A percentile compares a stretch with the other conserved stretches of the same genome.
These are phyloP conservation scores for Glaciozyma martinii DNA, from an alignment of 768 basidiomycete species.

Conservation along the genomic window DNA sequence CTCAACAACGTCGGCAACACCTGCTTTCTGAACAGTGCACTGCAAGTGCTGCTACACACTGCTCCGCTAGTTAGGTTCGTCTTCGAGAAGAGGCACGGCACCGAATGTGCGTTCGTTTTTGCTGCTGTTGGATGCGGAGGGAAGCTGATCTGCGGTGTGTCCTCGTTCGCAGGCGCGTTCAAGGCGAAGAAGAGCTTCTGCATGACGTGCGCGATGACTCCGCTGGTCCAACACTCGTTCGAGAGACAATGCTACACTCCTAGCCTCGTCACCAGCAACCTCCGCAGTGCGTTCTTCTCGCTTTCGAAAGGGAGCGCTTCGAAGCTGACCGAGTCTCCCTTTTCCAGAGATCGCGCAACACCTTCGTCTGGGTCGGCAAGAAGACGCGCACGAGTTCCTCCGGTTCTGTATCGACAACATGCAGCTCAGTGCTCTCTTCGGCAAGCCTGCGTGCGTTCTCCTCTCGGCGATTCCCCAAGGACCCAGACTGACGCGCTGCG, in stretches of 20 bases:
- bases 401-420: slow-evolving; percentile 85
- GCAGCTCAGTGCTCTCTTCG: slow-evolving; percentile 72
- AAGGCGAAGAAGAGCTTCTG: slow-evolving; percentile 50
- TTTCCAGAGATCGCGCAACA: slow-evolving; percentile 74
- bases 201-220: slow-evolving; percentile 63
- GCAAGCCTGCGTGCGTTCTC: slow-evolving; percentile 43
- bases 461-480: background rate
- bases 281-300: slow-evolving; percentile 52
- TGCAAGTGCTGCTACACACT: slow-evolving; percentile 89
- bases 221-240: slow-evolving; percentile 53
- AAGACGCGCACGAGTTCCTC: slow-evolving; percentile 96
- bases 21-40: slow-evolving; percentile 87
- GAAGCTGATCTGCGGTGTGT: background rate
- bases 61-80: slow-evolving; percentile 58
- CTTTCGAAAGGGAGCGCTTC: background rate
- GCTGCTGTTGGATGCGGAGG: background rate
- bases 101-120: background rate
- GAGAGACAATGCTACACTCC: slow-evolving; percentile 52
- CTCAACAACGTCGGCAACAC: slow-evolving; percentile 36
- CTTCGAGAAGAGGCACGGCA: background rate
- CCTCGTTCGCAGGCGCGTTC: slow-evolving; percentile 3
- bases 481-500: slow-evolving; percentile 34
- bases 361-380: slow-evolving; percentile 82
- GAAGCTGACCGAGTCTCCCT: background rate
- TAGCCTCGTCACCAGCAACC: slow-evolving; percentile 53